phyloP scores from a whole-genome alignment of 1,139 yeast species.

The Debaryomycetaceae sp. region DNA sequence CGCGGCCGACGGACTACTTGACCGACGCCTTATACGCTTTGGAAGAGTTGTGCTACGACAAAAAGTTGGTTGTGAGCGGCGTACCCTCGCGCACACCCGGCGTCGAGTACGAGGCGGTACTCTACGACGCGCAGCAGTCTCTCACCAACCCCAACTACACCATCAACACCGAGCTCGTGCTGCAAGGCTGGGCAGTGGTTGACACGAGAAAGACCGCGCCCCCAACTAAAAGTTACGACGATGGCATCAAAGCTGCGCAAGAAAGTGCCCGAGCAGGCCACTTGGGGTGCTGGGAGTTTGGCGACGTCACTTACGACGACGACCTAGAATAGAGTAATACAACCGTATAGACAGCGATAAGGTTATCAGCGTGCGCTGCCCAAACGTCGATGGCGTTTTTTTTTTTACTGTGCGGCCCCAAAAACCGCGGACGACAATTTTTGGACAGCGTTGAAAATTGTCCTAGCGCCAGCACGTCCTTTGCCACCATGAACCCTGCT shows the following conservation, averaged over 20 bases:
- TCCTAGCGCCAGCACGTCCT: constrained; percentile 3
- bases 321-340: constrained; percentile 15
- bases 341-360: constrained; percentile 6
- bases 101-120: constrained; percentile 45
- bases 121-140: constrained; percentile 62
- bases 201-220: constrained; percentile 33
- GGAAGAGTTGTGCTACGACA: constrained; percentile 51
- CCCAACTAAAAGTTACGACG: constrained; percentile 31
- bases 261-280: constrained; percentile 47
- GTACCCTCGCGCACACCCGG: constrained; percentile 31
- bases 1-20: constrained; percentile 53
- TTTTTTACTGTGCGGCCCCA: too few relatives aligned
- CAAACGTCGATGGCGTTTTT: too few relatives aligned
- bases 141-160: constrained; percentile 54
- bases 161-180: constrained; percentile 58
- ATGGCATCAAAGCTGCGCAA: constrained; percentile 40
- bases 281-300: constrained; percentile 78
- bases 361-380: constrained; percentile 1
- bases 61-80: constrained; percentile 57
- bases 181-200: constrained; percentile 65
- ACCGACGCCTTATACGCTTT: constrained; percentile 56
- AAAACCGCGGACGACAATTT: too few relatives aligned
- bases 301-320: constrained; percentile 68
- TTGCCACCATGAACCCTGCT: constrained; percentile 69
- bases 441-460: too few relatives aligned